Conservation (phyloP, 2,329 filamentous ascomycete species). For the Fusarium sp. region DNA sequence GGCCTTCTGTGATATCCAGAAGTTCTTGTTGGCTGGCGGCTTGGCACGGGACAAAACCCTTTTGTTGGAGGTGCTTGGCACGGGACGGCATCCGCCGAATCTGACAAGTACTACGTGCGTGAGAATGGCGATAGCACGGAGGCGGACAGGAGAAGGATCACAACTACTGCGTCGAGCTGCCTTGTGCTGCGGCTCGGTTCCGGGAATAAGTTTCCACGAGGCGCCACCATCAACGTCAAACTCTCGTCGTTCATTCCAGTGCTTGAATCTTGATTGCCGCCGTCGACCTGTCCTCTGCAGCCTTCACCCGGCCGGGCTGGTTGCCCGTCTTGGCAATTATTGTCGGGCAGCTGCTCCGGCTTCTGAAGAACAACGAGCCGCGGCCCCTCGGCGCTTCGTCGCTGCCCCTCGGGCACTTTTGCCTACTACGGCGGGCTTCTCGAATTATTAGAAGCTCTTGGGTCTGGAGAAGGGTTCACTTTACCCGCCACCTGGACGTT, state of each 20-base stretch:
- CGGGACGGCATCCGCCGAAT: not conserved
- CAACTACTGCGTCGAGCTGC: not conserved
- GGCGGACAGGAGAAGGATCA: not conserved
- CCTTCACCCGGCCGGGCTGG: not conserved
- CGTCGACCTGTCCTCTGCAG: not conserved
- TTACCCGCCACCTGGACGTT: constrained; percentile 16
- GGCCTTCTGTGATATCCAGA: constrained; percentile 12
- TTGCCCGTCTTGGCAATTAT: constrained; percentile 7
- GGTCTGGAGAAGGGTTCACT: constrained; percentile 12
- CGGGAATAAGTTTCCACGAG: constrained; percentile 3
- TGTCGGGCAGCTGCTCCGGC: constrained; percentile 8
- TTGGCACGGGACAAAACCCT: constrained; percentile 1
- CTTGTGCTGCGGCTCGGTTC: constrained; percentile 1
- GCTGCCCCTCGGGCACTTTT: constrained; percentile 5
- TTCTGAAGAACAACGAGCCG: constrained; percentile 1
- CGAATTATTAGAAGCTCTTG: constrained; percentile 29
- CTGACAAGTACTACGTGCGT: not conserved
- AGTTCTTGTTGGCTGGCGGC: constrained; percentile 1
- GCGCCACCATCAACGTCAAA: constrained; percentile 2
- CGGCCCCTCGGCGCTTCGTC: constrained; percentile 23
- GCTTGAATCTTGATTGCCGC: constrained; percentile 3
- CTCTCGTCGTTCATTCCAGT: constrained; percentile 1
- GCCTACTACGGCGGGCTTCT: constrained; percentile 18
- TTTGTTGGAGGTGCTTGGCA: not conserved
- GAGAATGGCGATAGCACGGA: not conserved